Evolutionary conservation across 306 rosid species (phyloP).

Genomic region (Dryas alaskensis): DNA sequence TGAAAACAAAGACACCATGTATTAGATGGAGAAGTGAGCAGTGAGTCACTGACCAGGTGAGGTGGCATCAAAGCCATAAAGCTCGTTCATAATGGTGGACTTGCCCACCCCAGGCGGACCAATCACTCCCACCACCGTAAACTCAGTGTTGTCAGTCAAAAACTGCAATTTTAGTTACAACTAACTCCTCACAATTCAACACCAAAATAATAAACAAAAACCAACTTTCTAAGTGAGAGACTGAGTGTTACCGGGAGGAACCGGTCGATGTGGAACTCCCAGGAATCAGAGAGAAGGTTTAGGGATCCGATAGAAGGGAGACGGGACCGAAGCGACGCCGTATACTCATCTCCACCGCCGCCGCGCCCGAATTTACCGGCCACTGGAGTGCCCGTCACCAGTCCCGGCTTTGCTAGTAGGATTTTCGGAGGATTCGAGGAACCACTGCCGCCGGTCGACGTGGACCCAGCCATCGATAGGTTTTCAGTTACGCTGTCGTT

Average conservation of each 20-base stretch:
- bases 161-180: slow-evolving; percentile 44
- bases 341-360: slow-evolving; percentile 56
- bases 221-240: background rate
- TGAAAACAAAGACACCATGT: background rate
- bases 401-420: slow-evolving; percentile 74
- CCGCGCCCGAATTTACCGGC: slow-evolving; percentile 57
- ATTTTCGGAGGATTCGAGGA: slow-evolving; percentile 68
- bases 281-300: slow-evolving; percentile 85
- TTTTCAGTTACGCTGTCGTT: background rate
- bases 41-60: slow-evolving; percentile 60
- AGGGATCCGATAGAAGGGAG: slow-evolving; percentile 82
- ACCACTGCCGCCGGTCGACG: slow-evolving; percentile 28
- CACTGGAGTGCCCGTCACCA: slow-evolving; percentile 54
- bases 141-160: slow-evolving; percentile 82
- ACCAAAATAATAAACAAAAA: background rate
- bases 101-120: slow-evolving; percentile 90
- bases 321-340: slow-evolving; percentile 63
- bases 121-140: slow-evolving; percentile 80
- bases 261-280: slow-evolving; percentile 90
- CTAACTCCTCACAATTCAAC: background rate
- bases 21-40: background rate
- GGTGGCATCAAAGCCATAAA: slow-evolving; percentile 75
- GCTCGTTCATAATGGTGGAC: slow-evolving; percentile 79
- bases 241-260: slow-evolving; percentile 65
- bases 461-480: slow-evolving; percentile 28